Evolutionary conservation across 441 rosid genomes (phyloP), one percentile per base, ranked within the genome.

Genomic region (Metrosideros polymorpha): DNA sequence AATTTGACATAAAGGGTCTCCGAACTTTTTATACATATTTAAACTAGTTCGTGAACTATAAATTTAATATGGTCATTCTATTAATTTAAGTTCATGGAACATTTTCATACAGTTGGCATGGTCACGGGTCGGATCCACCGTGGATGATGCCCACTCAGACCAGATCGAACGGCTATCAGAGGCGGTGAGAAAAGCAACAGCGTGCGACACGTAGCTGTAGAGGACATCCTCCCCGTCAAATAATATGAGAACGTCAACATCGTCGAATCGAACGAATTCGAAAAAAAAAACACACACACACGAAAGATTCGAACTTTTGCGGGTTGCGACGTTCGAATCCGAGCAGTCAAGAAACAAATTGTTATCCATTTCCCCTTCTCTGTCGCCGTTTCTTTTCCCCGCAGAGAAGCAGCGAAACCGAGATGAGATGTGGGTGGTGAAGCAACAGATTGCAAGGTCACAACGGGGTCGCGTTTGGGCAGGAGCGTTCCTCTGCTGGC

Each of bases 401-500:
- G n/a, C 79, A 50, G 39, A 84, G 83, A 35, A 7, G 13, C 51
- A 84, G 77, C 25, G 59, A 32, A 3, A 15, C 17, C 56, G 49
- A 51, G 66, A 75, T 3, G 76, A 87, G 51, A 76, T 89, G 90
- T 91, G 93, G 95, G 83, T 86, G 85, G 86, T 86, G 88, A 91
- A 89, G 88, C 95, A 92, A 84, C 92, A 92, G 89, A 77, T 92
- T 84, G 91, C 88, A 43, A 89, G 89, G 89, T 93, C 89, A 86
- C 93, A 86, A 86, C 88, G 82, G 85, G 91, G 84, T 85, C 90
- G 89, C 50, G 54, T 92, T 56, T 91, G 93, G 88, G 90, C 89
- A 30, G 94, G 90, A 77, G 94, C 91, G 30, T 89, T 92, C 47
- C 85, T 94, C 1, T 93, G 89, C 85, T 96, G 95, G 95, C 45